Conservation (phyloP, 2,329 filamentous ascomycete genomes). For the Claviceps sorghi region DNA sequence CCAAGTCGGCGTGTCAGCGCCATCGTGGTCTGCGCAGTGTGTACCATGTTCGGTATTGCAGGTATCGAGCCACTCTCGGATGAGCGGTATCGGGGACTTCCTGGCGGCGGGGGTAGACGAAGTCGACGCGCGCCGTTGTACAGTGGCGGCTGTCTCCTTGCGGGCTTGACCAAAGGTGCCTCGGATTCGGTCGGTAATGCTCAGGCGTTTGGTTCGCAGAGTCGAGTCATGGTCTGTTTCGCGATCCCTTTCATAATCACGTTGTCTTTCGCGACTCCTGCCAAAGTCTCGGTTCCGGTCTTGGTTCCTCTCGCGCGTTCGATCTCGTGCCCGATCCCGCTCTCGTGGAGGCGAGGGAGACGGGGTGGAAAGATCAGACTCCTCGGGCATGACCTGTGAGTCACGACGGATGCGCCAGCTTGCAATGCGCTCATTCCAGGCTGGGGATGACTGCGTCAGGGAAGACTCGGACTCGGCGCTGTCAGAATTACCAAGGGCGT, state of each 20-base stretch:
- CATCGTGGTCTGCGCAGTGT: slow-evolving; percentile 21
- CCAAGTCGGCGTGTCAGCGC: slow-evolving; percentile 18
- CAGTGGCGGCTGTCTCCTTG: slow-evolving; percentile 14
- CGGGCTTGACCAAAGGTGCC: slow-evolving; percentile 20
- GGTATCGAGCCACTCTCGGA: slow-evolving; percentile 28
- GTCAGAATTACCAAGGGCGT: background rate
- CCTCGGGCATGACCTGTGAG: slow-evolving; percentile 4
- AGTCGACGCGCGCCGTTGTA: slow-evolving; percentile 17
- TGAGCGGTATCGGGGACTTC: slow-evolving; percentile 22
- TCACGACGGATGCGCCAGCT: background rate
- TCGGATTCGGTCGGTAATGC: slow-evolving; percentile 25
- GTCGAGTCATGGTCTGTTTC: slow-evolving; percentile 15
- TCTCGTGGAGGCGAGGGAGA: slow-evolving; percentile 1
- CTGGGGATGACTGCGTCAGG: background rate
- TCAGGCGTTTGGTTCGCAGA: slow-evolving; percentile 22
- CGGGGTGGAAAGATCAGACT: background rate
- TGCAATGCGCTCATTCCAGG: slow-evolving; percentile 1
- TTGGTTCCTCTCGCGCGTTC: background rate
- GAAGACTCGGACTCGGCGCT: background rate
- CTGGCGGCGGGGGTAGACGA: slow-evolving; percentile 14
- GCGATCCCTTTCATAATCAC: slow-evolving; percentile 9
- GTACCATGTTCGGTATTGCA: slow-evolving; percentile 27
- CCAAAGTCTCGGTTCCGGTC: slow-evolving; percentile 2
- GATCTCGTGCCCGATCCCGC: background rate
- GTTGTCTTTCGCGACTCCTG: slow-evolving; percentile 3